phyloP scores from a whole-genome alignment of 495 filamentous ascomycete genomes.

The Penicillium manginii region DNA sequence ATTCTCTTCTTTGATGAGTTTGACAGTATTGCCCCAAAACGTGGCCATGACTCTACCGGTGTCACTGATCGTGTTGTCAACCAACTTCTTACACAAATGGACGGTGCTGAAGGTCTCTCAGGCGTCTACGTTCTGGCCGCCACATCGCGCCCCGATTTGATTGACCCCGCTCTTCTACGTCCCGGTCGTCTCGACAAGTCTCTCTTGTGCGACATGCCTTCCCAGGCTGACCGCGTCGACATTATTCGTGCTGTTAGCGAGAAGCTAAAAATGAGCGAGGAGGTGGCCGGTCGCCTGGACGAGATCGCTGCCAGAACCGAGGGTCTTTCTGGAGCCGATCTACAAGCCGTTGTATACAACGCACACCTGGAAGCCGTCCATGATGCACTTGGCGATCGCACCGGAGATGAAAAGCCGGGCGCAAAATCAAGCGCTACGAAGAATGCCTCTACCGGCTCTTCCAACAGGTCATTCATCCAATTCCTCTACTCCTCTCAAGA shows the following conservation, averaged over 20 bases:
- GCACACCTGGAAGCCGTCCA: slow-evolving; percentile 97
- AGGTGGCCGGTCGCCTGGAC: slow-evolving; percentile 53
- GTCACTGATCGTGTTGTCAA: slow-evolving; percentile 99
- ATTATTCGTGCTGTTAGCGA: slow-evolving; percentile 80
- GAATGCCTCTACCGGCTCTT: slow-evolving; percentile 32
- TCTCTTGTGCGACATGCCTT: slow-evolving; percentile 85
- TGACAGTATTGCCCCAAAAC: slow-evolving; percentile 94
- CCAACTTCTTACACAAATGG: slow-evolving; percentile 97
- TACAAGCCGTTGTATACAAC: slow-evolving; percentile 94
- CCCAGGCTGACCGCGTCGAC: slow-evolving; percentile 76
- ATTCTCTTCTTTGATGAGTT: slow-evolving; percentile 99
- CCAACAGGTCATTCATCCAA: slow-evolving; percentile 66
- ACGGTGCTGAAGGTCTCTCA: slow-evolving; percentile 90
- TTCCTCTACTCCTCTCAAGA: slow-evolving; percentile 77
- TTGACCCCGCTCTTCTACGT: slow-evolving; percentile 88
- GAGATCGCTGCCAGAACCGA: slow-evolving; percentile 80
- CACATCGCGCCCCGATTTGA: slow-evolving; percentile 87
- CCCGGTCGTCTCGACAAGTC: slow-evolving; percentile 92
- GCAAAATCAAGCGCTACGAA: slow-evolving; percentile 37
- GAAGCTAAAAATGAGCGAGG: slow-evolving; percentile 71
- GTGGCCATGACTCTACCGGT: slow-evolving; percentile 94
- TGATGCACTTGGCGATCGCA: slow-evolving; percentile 75
- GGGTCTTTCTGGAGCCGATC: slow-evolving; percentile 93
- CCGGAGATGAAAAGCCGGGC: slow-evolving; percentile 42
- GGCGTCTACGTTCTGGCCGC: slow-evolving; percentile 97